Conservation (phyloP, 164 flowering plant genomes). For the Tetracentron sinense region DNA sequence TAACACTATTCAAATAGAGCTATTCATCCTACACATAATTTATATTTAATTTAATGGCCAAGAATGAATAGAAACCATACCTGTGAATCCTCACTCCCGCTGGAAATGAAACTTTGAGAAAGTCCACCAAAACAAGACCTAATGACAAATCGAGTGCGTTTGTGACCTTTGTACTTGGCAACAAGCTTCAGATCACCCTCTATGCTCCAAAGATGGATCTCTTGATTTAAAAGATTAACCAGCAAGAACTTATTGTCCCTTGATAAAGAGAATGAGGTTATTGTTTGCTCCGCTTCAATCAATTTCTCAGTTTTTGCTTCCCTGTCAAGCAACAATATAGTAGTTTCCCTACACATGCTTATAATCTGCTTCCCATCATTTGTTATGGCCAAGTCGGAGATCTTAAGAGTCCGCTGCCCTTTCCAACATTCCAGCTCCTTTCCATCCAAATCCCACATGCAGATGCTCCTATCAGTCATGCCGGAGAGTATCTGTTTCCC, state of each 20-base stretch:
- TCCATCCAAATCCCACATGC: slow-evolving; percentile 87
- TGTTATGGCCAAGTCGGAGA: slow-evolving; percentile 71
- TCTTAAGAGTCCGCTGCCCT: slow-evolving; percentile 57
- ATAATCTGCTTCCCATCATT: slow-evolving; percentile 65
- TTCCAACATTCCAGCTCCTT: slow-evolving; percentile 71
- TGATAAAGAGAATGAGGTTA: slow-evolving; percentile 71
- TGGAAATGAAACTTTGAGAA: slow-evolving; percentile 69
- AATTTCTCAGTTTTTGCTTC: slow-evolving; percentile 49
- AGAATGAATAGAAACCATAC: slow-evolving; percentile 25
- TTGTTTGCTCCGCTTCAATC: slow-evolving; percentile 53
- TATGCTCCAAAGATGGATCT: slow-evolving; percentile 77
- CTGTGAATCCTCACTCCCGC: slow-evolving; percentile 94
- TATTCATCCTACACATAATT: too few species aligned
- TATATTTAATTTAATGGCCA: neutral
- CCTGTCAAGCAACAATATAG: slow-evolving; percentile 48
- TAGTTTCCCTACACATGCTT: slow-evolving; percentile 51
- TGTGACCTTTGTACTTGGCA: slow-evolving; percentile 68
- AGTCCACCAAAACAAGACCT: slow-evolving; percentile 85
- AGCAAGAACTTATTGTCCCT: slow-evolving; percentile 50
- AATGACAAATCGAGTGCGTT: slow-evolving; percentile 59
- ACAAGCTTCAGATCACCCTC: slow-evolving; percentile 45
- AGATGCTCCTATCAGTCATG: slow-evolving; percentile 70
- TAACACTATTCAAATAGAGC: too few species aligned
- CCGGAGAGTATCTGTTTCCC: slow-evolving; percentile 58
- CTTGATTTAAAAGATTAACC: slow-evolving; percentile 66